Percentiles rank a stretch among this genome's conserved stretches.
These are phyloP conservation scores for Cajanus cajan DNA, from an alignment of 306 rosid genomes.

Conservation along the genomic window DNA sequence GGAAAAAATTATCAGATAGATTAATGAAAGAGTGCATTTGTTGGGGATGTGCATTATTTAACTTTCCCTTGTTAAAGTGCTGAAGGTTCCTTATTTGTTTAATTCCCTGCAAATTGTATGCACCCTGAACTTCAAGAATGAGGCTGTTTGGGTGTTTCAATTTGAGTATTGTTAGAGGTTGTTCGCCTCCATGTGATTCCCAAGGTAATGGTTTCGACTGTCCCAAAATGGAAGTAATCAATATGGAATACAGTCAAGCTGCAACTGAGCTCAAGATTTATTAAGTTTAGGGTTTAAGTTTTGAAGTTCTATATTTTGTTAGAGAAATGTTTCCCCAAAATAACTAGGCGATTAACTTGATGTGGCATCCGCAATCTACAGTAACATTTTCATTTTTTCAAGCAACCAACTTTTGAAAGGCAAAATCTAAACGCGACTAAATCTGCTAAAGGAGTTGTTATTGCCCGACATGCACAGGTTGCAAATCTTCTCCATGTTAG, in stretches of 20 bases:
- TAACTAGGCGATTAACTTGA: neutral
- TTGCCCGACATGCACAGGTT: neutral
- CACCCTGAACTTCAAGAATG: neutral
- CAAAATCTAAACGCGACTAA: neutral
- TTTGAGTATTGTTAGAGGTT: neutral
- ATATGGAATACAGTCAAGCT: neutral
- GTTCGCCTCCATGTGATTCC: neutral
- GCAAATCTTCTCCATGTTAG: neutral
- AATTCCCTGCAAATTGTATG: neutral
- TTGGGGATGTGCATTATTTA: neutral
- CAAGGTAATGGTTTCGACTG: conserved; percentile 10
- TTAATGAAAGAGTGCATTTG: neutral
- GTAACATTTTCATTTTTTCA: neutral
- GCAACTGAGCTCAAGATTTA: neutral
- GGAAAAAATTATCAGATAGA: neutral
- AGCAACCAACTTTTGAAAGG: too few relatives aligned
- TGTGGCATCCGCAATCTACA: neutral
- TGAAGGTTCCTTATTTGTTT: neutral
- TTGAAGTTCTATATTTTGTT: neutral
- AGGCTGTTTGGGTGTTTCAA: neutral
- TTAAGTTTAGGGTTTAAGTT: neutral
- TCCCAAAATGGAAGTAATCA: too few relatives aligned
- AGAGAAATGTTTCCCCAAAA: neutral
- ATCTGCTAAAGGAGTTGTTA: neutral
- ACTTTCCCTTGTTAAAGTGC: neutral